phyloP scores from a whole-genome alignment of 2,329 filamentous ascomycete genomes.

The Coniochaeta sp. region DNA sequence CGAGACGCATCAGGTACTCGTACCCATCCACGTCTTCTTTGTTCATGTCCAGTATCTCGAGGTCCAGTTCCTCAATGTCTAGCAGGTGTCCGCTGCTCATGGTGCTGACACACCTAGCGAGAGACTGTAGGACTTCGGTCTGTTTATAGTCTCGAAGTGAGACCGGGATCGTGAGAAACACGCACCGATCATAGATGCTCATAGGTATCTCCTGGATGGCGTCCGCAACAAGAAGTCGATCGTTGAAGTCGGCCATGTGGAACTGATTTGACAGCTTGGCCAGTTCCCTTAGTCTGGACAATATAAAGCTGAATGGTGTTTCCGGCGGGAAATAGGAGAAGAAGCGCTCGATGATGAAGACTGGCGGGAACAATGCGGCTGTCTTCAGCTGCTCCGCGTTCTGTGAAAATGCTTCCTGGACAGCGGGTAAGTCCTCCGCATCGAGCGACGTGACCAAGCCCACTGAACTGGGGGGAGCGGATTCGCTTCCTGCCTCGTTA shows the following conservation, averaged over 20 bases:
- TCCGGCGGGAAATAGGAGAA: conserved; percentile 71
- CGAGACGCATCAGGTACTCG: conserved; percentile 60
- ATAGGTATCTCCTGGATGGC: conserved; percentile 66
- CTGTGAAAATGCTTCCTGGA: conserved; percentile 54
- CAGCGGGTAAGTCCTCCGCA: conserved; percentile 53
- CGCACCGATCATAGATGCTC: conserved; percentile 64
- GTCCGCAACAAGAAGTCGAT: conserved; percentile 61
- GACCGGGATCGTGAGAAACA: conserved; percentile 66
- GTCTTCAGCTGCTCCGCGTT: conserved; percentile 59
- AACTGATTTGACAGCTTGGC: conserved; percentile 58
- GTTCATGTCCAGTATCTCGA: conserved; percentile 68
- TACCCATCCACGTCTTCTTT: conserved; percentile 28
- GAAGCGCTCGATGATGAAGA: conserved; percentile 65
- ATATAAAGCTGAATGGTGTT: conserved; percentile 76
- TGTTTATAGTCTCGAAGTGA: conserved; percentile 41
- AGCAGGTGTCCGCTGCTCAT: conserved; percentile 61
- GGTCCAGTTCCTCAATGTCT: conserved; percentile 60
- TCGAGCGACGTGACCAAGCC: conserved; percentile 79
- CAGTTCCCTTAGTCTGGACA: conserved; percentile 67
- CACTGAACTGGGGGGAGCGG: conserved; percentile 21
- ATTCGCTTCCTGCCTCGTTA: conserved; percentile 10
- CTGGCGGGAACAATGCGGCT: conserved; percentile 70
- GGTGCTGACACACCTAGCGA: conserved; percentile 63
- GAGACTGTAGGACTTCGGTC: conserved; percentile 46
- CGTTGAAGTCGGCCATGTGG: conserved; percentile 58